Evolutionary conservation across 1,139 yeast species (phyloP), one percentile per base, ranked within the genome.

Genomic region (Hansenula lynferdii): DNA sequence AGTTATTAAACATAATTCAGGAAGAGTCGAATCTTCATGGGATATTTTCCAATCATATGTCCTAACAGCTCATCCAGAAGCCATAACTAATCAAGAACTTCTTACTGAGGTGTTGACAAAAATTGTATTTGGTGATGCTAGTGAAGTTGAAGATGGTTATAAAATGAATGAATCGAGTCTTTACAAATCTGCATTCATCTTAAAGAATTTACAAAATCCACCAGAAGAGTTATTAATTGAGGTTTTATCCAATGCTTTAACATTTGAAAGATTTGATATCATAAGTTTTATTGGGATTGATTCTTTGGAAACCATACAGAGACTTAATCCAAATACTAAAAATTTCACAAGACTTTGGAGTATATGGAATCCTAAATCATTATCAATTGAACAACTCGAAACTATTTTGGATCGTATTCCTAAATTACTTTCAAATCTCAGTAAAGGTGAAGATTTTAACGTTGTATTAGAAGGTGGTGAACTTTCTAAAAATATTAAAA

Each of bases 11-110:
- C 22, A 42, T n/a, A 53, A 53, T 27, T 46, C 54, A 14, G 57
- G 57, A 2, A 42, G 57, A 14, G 55, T 51, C 2, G 36, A 42
- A 21, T 37, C 50, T 1, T 47, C 56, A 3, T 53, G 53, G 52
- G 57, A 53, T 35, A 31, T 53, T 5, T 50, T 51, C 28, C 43
- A 37, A 18, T 40, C 40, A 9, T 38, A 46, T 38, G 26, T 39
- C 9, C 8, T 17, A 1, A 27, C 27, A 14, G 19, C 28, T 10
- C 15, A n/a, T 14, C 4, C 19, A n/a, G 32, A 19, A 14, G 22
- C 23, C 27, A 5, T 26, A 10, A 2, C 31, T 22, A 8, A 37
- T 10, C 48, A 50, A 26, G 33, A 20, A 1, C 39, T 50, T 5
- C 19, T 47, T 14, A 24, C 22, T 4, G 31, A 36, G 11, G 41